Evolutionary conservation across 129 eudicot genomes (phyloP), one percentile per base, ranked within the genome.

Genomic region (Flaveria trinervia): DNA sequence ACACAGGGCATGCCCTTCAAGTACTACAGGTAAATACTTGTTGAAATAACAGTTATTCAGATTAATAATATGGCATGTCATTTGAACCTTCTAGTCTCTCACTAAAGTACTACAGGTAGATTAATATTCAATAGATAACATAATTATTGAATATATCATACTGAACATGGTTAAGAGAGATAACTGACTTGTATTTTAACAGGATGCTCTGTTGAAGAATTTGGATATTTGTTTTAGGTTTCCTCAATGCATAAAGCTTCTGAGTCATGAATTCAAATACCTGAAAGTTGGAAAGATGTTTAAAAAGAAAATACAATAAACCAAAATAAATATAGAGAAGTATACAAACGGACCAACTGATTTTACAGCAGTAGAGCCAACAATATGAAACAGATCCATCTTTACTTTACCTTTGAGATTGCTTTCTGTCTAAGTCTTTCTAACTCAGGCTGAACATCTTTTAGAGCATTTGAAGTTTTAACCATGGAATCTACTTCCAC

Each of bases 221-320:
- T 88, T 94, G 98, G 77, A 94, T 90, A 70, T 94, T 94, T 79
- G 98, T 94, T 85, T 94, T 94, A 52, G 98, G 98, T 82, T 94
- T 94, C 84, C 98, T 86, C 83, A 94, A 84, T 49, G 98, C 97
- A 84, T 89, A 84, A 64, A 94, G 97, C 89, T 94, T 94, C 87
- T 94, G 98, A 82, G 89, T 89, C 76, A 94, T 89, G 88, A 89
- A 94, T 52, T 94, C 98, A 45, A 85, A 94, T 68, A 94, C 97
- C 98, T 94, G 74, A 17, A 78, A 74, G 76, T 59, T 48, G 36
- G 69, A 46, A 68, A 65, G 44, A 65, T 52, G 65, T 16, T 16
- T 52, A 12, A 20, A 64, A 33, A 71, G 15, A 61, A 77, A 72
- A 9, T 46, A 46, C 61, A 48, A 52, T 57, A 64, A 71, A 43